Conservation (phyloP, 768 basidiomycete species). For the Zangia roseola region DNA sequence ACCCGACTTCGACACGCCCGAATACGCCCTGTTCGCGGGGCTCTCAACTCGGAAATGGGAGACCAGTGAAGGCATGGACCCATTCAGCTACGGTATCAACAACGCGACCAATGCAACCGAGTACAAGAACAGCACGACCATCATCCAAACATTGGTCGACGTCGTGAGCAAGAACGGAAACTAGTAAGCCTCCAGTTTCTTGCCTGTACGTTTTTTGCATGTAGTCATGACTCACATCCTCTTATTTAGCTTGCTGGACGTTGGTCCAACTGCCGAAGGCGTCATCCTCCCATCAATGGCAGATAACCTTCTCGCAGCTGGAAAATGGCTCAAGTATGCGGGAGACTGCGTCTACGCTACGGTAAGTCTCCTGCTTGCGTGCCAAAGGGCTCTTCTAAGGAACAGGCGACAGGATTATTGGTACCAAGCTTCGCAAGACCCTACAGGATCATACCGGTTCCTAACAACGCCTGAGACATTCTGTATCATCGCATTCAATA, state of each 20-base stretch:
- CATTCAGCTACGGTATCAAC: slow-evolving; percentile 49
- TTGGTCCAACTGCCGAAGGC: slow-evolving; percentile 57
- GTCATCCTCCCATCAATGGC: slow-evolving; percentile 49
- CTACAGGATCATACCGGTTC: slow-evolving; percentile 40
- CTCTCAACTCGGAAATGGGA: slow-evolving; percentile 54
- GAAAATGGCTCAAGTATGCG: slow-evolving; percentile 48
- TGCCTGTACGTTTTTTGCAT: too few species aligned
- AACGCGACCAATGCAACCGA: slow-evolving; percentile 39
- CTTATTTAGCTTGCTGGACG: slow-evolving; percentile 44
- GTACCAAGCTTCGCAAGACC: slow-evolving; percentile 45
- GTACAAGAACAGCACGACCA: slow-evolving; percentile 50
- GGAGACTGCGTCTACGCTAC: slow-evolving; percentile 55
- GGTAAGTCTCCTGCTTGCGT: slow-evolving; percentile 28
- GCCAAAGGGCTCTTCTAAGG: background rate
- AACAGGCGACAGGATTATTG: slow-evolving; percentile 43
- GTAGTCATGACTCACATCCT: background rate
- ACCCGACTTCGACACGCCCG: slow-evolving; percentile 56
- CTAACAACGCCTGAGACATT: slow-evolving; percentile 50
- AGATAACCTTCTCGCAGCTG: slow-evolving; percentile 48
- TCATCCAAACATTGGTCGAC: slow-evolving; percentile 52
- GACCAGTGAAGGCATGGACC: slow-evolving; percentile 58
- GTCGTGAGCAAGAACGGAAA: slow-evolving; percentile 65
- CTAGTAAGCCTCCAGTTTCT: slow-evolving; percentile 40
- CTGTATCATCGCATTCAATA: slow-evolving; percentile 45
- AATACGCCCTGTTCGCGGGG: slow-evolving; percentile 48